These are phyloP conservation scores for Lepiota brunneoincarnata DNA, from an alignment of 768 basidiomycete species.

Conservation along the genomic window DNA sequence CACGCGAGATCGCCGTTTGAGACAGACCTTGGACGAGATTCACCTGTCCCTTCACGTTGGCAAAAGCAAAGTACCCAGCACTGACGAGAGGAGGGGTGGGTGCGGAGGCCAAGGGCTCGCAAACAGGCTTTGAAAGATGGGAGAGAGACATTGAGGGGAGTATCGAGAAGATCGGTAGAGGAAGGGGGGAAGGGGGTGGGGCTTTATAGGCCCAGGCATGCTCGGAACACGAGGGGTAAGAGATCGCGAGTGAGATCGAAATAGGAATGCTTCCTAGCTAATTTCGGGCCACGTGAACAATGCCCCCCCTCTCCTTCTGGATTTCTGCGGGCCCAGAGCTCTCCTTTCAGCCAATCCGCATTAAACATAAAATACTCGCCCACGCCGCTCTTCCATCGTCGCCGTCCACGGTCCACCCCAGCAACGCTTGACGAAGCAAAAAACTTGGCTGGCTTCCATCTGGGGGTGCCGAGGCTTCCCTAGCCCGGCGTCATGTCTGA, in stretches of 20 bases:
- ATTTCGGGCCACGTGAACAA: constrained; percentile 6
- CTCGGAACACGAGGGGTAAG: constrained; percentile 37
- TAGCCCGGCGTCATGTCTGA: too few species aligned
- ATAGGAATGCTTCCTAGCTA: neutral
- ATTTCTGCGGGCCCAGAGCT: neutral
- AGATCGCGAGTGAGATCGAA: constrained; percentile 12
- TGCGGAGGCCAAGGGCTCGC: neutral
- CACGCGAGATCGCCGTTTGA: neutral
- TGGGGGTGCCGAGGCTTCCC: too few species aligned
- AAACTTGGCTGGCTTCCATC: too few species aligned
- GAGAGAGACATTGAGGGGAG: constrained; percentile 10
- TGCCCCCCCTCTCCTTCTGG: constrained; percentile 4
- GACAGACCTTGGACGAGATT: constrained; percentile 65
- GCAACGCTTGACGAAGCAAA: too few species aligned
- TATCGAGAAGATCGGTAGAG: constrained; percentile 31
- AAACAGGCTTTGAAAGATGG: constrained; percentile 2
- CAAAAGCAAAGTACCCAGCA: constrained; percentile 49
- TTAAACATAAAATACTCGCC: neutral
- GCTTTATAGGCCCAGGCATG: constrained; percentile 37
- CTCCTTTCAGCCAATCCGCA: neutral
- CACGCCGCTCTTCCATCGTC: too few species aligned
- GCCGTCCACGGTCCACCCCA: too few species aligned
- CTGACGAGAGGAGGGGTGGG: constrained; percentile 30
- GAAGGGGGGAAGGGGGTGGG: too few species aligned
- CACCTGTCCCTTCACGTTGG: constrained; percentile 55